Evolutionary conservation across 1,139 yeast species (phyloP), one percentile per base, ranked within the genome.

Genomic region (Blastobotrys ciferrii): DNA sequence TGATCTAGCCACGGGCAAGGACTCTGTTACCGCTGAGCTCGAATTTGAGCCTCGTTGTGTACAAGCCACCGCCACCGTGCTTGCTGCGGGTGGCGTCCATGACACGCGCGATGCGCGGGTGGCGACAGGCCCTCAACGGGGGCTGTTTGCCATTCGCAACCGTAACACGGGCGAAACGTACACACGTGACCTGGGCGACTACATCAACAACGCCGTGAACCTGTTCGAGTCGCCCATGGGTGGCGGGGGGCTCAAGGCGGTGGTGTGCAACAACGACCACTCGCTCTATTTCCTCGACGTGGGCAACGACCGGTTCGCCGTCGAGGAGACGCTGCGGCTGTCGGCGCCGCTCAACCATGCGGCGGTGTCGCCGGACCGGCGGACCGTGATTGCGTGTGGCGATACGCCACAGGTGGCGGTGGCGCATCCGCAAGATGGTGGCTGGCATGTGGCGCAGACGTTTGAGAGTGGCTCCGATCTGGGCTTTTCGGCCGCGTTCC

Each of bases 401-500:
- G 88, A 82, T 61, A 71, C 79, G 4, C 71, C 77, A 20, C 73
- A 74, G 43, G 72, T 82, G 36, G 75, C 73, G 28, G 53, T 82
- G 11, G 65, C 79, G 44, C 80, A 76, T 56, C 77, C 78, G 1
- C 70, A 63, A 32, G 63, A 59, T 43, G 40, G 28, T 12, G 40
- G 28, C 13, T 60, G 66, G 65, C 46, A 48, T 19, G 47, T 57
- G 19, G 43, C 56, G 36, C 65, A 68, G 35, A 58, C 73, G 2
- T 67, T 85, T 35, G 73, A 74, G 42, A 82, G 91, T 0, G 67
- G 72, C 9, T 83, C 85, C 48, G 95, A 86, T 56, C 78, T 84
- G 47, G 97, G 96, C 3, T 87, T 89, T 62, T 88, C 95, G 2
- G 80, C 87, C 0, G 78, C 85, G n/a, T 88, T 82, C 67, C 82